Evolutionary conservation across 352 stramenopile species (phyloP).

Genomic region (Phytopythium litorale): DNA sequence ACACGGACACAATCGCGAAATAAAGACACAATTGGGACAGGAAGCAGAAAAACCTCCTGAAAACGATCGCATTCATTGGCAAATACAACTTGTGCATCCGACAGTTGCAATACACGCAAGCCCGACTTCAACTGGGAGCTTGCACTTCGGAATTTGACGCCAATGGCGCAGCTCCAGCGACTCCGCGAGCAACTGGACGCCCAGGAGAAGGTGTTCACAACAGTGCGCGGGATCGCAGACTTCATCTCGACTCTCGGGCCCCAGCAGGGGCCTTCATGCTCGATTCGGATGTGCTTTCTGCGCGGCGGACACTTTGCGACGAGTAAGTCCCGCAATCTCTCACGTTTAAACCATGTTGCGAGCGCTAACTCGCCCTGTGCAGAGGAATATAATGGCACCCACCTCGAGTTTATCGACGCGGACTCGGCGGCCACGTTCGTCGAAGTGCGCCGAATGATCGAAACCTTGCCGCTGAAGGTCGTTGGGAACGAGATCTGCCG

Average conservation of each 20-base stretch:
- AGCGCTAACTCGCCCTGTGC: too few relatives aligned
- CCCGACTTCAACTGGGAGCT: too few relatives aligned
- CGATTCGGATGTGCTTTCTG: neutral
- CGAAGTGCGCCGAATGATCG: neutral
- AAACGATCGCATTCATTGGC: too few relatives aligned
- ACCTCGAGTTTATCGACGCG: neutral
- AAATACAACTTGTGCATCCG: too few relatives aligned
- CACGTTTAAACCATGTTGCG: too few relatives aligned
- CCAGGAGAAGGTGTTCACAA: neutral
- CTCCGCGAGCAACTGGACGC: neutral
- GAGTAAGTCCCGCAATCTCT: neutral
- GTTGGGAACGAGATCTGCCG: neutral
- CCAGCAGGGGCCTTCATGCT: neutral
- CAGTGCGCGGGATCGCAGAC: neutral
- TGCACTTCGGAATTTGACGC: too few relatives aligned
- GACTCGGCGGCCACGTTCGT: neutral
- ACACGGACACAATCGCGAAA: too few relatives aligned
- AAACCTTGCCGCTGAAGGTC: neutral
- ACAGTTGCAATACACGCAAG: too few relatives aligned
- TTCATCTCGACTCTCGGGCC: neutral
- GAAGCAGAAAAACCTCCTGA: too few relatives aligned
- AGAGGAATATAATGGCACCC: neutral
- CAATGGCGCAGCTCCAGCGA: neutral
- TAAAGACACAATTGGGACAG: too few relatives aligned
- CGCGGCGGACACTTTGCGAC: neutral